Base-by-base conservation (phyloP, 2,329 filamentous ascomycete genomes). In the Penicillium expansum region DNA sequence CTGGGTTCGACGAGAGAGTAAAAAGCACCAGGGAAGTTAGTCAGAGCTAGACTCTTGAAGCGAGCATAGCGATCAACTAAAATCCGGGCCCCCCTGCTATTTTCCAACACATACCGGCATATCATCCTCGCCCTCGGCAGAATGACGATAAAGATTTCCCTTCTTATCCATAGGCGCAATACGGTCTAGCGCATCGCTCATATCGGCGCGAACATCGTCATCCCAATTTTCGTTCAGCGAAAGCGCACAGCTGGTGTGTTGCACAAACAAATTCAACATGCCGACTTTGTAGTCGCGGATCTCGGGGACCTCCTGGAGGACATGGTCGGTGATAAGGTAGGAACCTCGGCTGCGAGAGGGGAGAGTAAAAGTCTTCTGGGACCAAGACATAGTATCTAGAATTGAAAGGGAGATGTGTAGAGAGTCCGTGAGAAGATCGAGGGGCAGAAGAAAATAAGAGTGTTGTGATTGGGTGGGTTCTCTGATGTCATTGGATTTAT, bases 181-280 rank as follows among this genome's bases (percentile, higher is more conserved):
- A 43, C 92, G 82, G 75, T 99, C 93, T 63, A 99, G 80, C 45
- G 93, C 91, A 78, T 97, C 91, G 70, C 86, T 91, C 93, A 97
- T 96, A 75, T 99, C 92, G 39, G 83, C 83, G 57, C 92, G 84
- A n/a, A 99, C 94, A 76, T 95, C 91, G 44, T 79, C 75, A 71
- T 92, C 91, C 79, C 80, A 88, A 78, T 97, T 97, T 82, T 99
- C 94, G 72, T 99, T 99, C 67, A 99, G 79, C 58, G 86, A 90
- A 52, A 99, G 82, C 13, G 90, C 94, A 76, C 92, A 96, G 69
- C 86, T 91, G 5, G 94, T 99, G 77, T 99, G 94, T 77, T 99
- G 93, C 53, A 97, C 83, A 74, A 97, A 99, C 45, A 99, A 82
- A 73, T 96, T 87, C 61, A 97, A 79, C 59, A 96, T 77, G 43